These are phyloP conservation scores for Malus sieversii DNA, from an alignment of 306 rosid genomes.

Conservation along the genomic window DNA sequence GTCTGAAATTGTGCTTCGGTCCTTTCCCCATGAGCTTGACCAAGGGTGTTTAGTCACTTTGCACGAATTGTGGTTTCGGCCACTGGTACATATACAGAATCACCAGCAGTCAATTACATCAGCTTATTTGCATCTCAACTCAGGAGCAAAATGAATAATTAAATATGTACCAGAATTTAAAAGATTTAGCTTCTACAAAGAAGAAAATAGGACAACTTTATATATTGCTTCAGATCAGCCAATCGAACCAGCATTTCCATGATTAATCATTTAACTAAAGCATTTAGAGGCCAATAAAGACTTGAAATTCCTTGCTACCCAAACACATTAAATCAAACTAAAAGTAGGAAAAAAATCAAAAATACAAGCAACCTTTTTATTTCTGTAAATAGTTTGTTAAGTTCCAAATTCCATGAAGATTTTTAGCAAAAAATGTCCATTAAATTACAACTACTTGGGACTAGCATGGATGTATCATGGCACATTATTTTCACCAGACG, in stretches of 20 bases:
- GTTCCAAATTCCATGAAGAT: neutral
- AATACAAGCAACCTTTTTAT: neutral
- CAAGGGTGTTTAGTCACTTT: slow-evolving; percentile 63
- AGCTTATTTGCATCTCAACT: neutral
- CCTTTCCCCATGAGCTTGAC: slow-evolving; percentile 44
- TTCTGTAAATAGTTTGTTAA: neutral
- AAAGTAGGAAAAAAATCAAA: neutral
- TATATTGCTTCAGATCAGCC: neutral
- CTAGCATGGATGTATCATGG: neutral
- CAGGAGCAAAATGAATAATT: neutral
- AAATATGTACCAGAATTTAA: neutral
- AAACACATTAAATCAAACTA: neutral
- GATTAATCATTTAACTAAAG: neutral
- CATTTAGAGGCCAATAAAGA: neutral
- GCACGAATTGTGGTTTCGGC: slow-evolving; percentile 42
- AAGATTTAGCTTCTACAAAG: neutral
- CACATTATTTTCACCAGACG: neutral
- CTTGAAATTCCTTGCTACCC: neutral
- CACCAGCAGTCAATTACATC: neutral
- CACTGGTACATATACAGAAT: slow-evolving; percentile 45
- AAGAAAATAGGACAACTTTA: neutral
- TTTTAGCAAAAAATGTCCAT: neutral
- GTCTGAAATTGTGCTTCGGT: slow-evolving; percentile 50
- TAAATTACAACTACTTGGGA: neutral
- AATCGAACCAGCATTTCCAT: neutral